These are phyloP conservation scores for Apiospora phragmitis DNA, from an alignment of 2,329 filamentous ascomycete genomes.

Conservation along the genomic window DNA sequence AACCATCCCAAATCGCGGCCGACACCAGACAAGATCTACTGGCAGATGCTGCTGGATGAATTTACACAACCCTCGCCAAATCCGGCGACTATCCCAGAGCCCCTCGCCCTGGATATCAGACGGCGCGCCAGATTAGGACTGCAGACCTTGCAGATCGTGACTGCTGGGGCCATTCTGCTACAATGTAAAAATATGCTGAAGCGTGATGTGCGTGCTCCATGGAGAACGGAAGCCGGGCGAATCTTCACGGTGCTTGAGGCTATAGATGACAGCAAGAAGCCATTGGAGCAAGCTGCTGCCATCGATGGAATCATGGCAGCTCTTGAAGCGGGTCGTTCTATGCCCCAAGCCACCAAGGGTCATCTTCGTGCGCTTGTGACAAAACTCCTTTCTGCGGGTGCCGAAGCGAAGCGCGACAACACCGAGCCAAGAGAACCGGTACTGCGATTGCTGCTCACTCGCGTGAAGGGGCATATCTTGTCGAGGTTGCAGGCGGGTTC, in stretches of 20 bases:
- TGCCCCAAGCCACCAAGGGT: constrained; percentile 61
- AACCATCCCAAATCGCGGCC: constrained; percentile 63
- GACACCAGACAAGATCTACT: constrained; percentile 70
- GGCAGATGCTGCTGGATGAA: constrained; percentile 72
- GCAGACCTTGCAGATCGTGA: constrained; percentile 65
- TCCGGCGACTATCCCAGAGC: constrained; percentile 66
- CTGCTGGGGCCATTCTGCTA: constrained; percentile 71
- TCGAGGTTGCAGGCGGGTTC: constrained; percentile 64
- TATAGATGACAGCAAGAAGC: constrained; percentile 43
- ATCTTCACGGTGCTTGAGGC: constrained; percentile 69
- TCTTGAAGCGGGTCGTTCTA: constrained; percentile 62
- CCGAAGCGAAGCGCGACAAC: constrained; percentile 42
- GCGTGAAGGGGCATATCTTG: constrained; percentile 67
- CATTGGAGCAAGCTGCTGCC: constrained; percentile 46
- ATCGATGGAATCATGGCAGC: constrained; percentile 64
- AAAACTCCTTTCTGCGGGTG: constrained; percentile 54
- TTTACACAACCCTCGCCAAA: constrained; percentile 66
- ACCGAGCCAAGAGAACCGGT: constrained; percentile 54
- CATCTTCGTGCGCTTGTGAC: constrained; percentile 59
- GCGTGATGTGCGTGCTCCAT: constrained; percentile 74
- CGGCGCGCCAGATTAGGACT: constrained; percentile 60
- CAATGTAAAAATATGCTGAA: constrained; percentile 84
- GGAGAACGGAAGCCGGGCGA: constrained; percentile 73
- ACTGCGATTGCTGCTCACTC: constrained; percentile 66
- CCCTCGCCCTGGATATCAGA: constrained; percentile 66